Percentiles rank a stretch among this genome's conserved stretches.
phyloP scores from a whole-genome alignment of 345 rosid genomes.

The Lumnitzera littorea region DNA sequence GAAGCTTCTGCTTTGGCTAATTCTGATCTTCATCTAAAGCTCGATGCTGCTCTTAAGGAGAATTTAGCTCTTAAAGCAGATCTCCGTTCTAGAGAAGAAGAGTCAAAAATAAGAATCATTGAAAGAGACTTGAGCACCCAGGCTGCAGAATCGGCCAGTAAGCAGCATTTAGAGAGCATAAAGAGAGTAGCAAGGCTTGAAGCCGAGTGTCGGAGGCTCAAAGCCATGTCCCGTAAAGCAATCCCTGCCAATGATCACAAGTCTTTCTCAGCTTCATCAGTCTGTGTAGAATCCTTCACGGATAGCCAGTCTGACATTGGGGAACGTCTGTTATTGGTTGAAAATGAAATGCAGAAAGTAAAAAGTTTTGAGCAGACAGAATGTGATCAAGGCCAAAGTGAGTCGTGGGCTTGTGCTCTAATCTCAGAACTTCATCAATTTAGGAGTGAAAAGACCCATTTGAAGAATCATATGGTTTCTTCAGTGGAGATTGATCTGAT shows the following conservation, averaged over 20 bases:
- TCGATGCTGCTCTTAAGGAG: slow-evolving; percentile 54
- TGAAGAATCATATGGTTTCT: slow-evolving; percentile 31
- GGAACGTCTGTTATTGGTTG: slow-evolving; percentile 40
- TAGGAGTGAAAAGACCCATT: slow-evolving; percentile 28
- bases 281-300: slow-evolving; percentile 43
- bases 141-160: slow-evolving; percentile 90
- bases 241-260: slow-evolving; percentile 19
- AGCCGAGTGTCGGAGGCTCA: slow-evolving; percentile 68
- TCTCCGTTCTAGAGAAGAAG: slow-evolving; percentile 47
- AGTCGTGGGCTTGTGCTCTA: slow-evolving; percentile 27
- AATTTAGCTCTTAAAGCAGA: slow-evolving; percentile 47
- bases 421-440: slow-evolving; percentile 27
- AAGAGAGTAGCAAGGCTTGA: slow-evolving; percentile 72
- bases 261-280: slow-evolving; percentile 34
- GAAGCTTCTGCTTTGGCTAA: slow-evolving; percentile 23
- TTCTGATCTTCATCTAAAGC: slow-evolving; percentile 36
- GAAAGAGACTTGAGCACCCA: slow-evolving; percentile 87
- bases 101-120: slow-evolving; percentile 41
- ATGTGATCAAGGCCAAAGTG: slow-evolving; percentile 20
- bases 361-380: slow-evolving; percentile 19
- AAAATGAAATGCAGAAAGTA: slow-evolving; percentile 27
- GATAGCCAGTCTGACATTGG: slow-evolving; percentile 73
- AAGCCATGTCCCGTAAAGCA: slow-evolving; percentile 43
- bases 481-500: slow-evolving; percentile 54
- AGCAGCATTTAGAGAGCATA: slow-evolving; percentile 75